Base-by-base conservation (phyloP, 371 early-diverging fungal genomes). In the Mucor irregularis region DNA sequence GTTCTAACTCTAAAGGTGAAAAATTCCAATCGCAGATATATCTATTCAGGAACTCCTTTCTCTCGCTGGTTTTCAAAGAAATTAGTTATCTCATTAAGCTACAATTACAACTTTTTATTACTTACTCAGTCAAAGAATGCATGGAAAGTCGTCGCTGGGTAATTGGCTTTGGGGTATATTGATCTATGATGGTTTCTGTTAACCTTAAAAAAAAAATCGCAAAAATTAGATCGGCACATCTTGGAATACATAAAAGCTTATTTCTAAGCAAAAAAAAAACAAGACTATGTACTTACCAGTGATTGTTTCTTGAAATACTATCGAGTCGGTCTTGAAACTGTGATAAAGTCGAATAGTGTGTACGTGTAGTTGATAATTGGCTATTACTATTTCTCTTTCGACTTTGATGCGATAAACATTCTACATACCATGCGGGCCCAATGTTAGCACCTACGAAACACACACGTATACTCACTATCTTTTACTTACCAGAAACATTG, bases 1-100 rank as follows among this genome's bases (percentile, higher is more conserved):
- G 74, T 28, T 74, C 58, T 19, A 86, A 59, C 38, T 84, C 82
- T 52, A 84, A 76, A 9, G 88, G 85, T 61, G 73, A 66, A 56
- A 86, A 86, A 21, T 81, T 74, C 87, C 88, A 87, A 33, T 78
- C 78, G 14, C 78, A 66, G 5, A 86, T 62, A 35, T 67, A 68
- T 19, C 49, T 44, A 43, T 69, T 68, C 3, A 83, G 68, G 35
- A 71, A 48, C 7, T 66, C 62, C 6, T 65, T 66, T 17, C 78
- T 56, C 26, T 78, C 78, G 40, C 71, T 66, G 5, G n/a, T n/a
- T 22, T 25, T 29, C 16, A 35, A 29, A 19, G 4, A 19, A 25
- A 33, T 53, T 9, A 51, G 19, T 35, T 9, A 4, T 11, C 0
- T 53, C 24, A 44, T 5, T 33, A 4, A 19, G 22, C 17, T 48